Percentiles rank a stretch among this genome's conserved stretches.
Evolutionary conservation across 2,329 filamentous ascomycete genomes (phyloP).

Genomic region (Trichoderma sp.): DNA sequence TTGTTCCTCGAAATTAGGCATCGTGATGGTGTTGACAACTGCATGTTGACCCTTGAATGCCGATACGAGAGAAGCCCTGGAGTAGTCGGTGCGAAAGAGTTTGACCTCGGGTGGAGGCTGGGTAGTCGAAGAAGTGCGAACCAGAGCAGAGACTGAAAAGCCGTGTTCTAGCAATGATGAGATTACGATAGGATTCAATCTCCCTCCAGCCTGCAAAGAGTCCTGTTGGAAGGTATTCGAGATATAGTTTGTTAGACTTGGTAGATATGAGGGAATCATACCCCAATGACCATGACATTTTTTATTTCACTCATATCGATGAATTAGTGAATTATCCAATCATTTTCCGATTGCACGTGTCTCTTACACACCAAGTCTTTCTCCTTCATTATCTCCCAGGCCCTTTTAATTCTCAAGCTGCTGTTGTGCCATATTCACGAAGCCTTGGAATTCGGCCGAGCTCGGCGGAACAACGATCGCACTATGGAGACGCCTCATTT

Average conservation of each 20-base stretch:
- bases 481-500: background rate
- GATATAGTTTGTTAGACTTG: background rate
- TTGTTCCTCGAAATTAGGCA: background rate
- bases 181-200: background rate
- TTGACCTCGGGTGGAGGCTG: background rate
- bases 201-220: background rate
- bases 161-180: background rate
- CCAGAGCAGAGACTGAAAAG: background rate
- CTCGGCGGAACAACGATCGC: background rate
- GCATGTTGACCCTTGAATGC: background rate
- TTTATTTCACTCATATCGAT: background rate
- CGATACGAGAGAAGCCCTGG: background rate
- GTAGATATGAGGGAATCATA: background rate
- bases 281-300: background rate
- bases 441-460: constrained; percentile 7
- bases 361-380: background rate
- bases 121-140: background rate
- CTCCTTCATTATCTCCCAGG: background rate
- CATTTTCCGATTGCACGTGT: background rate
- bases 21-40: constrained; percentile 1
- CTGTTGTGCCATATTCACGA: background rate
- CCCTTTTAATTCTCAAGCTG: background rate
- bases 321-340: background rate
- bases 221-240: background rate
- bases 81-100: background rate